Evolutionary conservation across 176 grass and related monocot species (phyloP), one percentile per base, ranked within the genome.

Genomic region (Musa schizocarpa): DNA sequence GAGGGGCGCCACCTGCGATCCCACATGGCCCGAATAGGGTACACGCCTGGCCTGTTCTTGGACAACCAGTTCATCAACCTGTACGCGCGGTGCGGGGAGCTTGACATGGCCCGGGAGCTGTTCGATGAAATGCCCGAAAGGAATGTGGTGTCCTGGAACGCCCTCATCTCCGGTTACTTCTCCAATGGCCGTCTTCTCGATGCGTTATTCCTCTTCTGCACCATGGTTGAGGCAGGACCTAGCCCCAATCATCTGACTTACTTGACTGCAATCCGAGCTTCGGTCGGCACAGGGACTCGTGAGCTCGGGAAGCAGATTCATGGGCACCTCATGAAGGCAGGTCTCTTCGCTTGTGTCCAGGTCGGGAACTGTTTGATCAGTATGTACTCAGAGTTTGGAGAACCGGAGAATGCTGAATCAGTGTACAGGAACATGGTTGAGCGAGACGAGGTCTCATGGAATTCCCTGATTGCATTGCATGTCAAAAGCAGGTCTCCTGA

Each of bases 141-240:
- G 73, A 82, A 82, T 59, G 80, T 82, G 11, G 62, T 82, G 55
- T 82, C 80, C 24, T 82, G 80, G 80, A 82, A 82, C 16, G 80
- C 72, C 34, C 73, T 82, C 20, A 65, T 82, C 14, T 65, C 80
- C 1, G 72, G 80, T 21, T 82, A 69, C 73, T 69, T 74, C 51
- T 69, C 63, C 34, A 82, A 82, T 59, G 54, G 9, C 9, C 29
- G 49, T 27, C 20, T 76, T 43, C 16, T 58, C 34, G 80, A 75
- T 29, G 80, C 80, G 20, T 11, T 68, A 6, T 8, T 20, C 12
- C 64, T 82, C 50, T 76, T 82, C n/a, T 22, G n/a, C 12, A 34
- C 53, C 53, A 82, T 82, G 80, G 55, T 76, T 9, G 53, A 51
- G 4, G 9, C 17, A 12, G 80, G 63, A 11, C 52, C 12, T 11